Base-by-base conservation (phyloP, 257 asterid genomes). In the Lantana camara region DNA sequence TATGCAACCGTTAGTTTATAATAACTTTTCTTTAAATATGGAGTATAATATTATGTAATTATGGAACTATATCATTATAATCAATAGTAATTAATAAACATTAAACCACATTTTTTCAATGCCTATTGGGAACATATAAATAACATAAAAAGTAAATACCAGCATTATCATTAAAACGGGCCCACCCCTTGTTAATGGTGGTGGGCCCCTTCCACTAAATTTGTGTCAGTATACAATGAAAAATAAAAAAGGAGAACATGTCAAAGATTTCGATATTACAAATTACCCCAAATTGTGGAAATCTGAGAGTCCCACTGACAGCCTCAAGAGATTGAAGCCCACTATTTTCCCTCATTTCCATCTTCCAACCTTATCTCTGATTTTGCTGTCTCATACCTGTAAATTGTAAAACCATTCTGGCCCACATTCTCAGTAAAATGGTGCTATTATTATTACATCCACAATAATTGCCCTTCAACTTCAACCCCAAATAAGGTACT, bases 251-350 rank as follows among this genome's bases (percentile, higher is more conserved):
- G 1, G 11, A 4, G 1, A 4, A 2, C 40, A 35, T 35, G 35
- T 35, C 9, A 35, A 9, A 35, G 9, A 35, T 4, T 35, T 1
- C 1, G 40, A 27, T 27, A 27, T 23, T 47, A 45, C 22, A 27
- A 41, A 20, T 52, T 12, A n/a, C 20, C 66, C n/a, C 40, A 74
- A 68, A 68, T 12, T 64, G 63, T 75, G 72, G 72, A 63, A 63
- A 63, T 38, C 49, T 69, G 69, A 58, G 75, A 41, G 59, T 23
- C 61, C 49, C 1, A 22, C 71, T 54, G 77, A 61, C 71, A 61
- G 5, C 68, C 45, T 37, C 72, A 24, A 19, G 51, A 32, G 37
- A 14, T 37, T 57, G 53, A 64, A 47, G 60, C 72, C 75, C 75
- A 63, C 71, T 40, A 51, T 12, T 49, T 70, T 75, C 12, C 71